Evolutionary conservation across 768 basidiomycete species (phyloP).

Genomic region (Gloeophyllum trabeum): DNA sequence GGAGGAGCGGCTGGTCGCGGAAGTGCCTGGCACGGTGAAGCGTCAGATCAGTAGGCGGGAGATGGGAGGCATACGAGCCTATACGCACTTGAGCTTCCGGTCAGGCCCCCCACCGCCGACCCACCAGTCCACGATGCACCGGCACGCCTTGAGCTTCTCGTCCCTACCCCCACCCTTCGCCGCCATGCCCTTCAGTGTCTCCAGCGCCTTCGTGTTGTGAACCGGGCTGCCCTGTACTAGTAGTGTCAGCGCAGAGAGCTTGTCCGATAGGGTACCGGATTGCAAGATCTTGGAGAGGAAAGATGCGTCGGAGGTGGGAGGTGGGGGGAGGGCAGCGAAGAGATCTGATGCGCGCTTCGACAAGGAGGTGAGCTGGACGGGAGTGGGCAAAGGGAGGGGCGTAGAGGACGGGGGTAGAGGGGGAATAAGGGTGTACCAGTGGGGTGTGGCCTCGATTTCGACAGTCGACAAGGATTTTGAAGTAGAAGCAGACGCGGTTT

Average conservation of each 20-base stretch:
- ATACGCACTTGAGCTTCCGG: constrained; percentile 72
- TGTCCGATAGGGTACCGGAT: constrained; percentile 85
- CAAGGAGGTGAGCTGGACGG: constrained; percentile 33
- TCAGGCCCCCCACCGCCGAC: constrained; percentile 84
- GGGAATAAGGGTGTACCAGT: constrained; percentile 44
- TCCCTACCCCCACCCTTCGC: constrained; percentile 83
- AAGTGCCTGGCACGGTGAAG: constrained; percentile 51
- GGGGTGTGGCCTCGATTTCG: constrained; percentile 24
- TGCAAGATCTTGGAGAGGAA: constrained; percentile 82
- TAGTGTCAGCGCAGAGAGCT: constrained; percentile 82
- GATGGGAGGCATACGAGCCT: background rate
- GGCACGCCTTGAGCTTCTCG: constrained; percentile 80
- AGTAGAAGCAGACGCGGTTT: constrained; percentile 3
- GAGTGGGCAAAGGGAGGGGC: constrained; percentile 22
- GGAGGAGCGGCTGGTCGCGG: constrained; percentile 72
- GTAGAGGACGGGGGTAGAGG: constrained; percentile 22
- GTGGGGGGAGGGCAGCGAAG: constrained; percentile 28
- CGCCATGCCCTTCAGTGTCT: constrained; percentile 63
- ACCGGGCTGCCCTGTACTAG: constrained; percentile 82
- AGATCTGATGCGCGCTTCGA: constrained; percentile 33
- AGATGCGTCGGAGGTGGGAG: constrained; percentile 54
- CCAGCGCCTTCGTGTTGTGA: constrained; percentile 76
- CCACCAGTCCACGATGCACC: constrained; percentile 97
- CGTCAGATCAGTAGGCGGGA: background rate
- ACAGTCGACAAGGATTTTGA: constrained; percentile 10